Percentiles rank a stretch among this genome's conserved stretches.
Conservation (phyloP, 2,329 filamentous ascomycete species). For the Stagonosporopsis tanaceti region DNA sequence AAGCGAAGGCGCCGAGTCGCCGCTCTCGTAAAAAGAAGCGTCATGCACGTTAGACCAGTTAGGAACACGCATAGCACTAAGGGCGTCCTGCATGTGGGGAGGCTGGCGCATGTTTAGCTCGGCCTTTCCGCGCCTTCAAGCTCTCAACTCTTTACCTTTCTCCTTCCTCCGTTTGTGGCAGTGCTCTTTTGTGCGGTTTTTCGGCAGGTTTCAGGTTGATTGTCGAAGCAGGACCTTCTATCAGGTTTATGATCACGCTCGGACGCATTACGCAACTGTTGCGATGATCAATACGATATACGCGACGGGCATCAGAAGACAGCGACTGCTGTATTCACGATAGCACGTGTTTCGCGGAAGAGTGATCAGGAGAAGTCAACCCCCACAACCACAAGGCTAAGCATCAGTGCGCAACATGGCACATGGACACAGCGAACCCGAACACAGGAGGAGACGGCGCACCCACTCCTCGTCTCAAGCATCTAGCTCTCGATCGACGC, state of each 20-base stretch:
- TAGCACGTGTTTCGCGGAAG: not conserved
- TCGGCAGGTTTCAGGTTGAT: slow-evolving; percentile 8
- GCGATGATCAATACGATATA: slow-evolving; percentile 17
- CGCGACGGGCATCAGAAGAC: slow-evolving; percentile 12
- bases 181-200: slow-evolving; percentile 10
- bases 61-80: slow-evolving; percentile 16
- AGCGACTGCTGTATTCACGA: slow-evolving; percentile 17
- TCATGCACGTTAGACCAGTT: slow-evolving; percentile 16
- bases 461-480: slow-evolving; percentile 14
- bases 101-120: slow-evolving; percentile 16
- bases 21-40: slow-evolving; percentile 8
- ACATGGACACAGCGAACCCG: slow-evolving; percentile 16
- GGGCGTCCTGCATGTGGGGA: slow-evolving; percentile 17
- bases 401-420: slow-evolving; percentile 4
- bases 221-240: not conserved
- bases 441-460: slow-evolving; percentile 12
- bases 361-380: not conserved
- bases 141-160: not conserved
- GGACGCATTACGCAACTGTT: slow-evolving; percentile 9
- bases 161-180: not conserved
- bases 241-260: slow-evolving; percentile 10
- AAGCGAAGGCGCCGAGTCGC: slow-evolving; percentile 13
- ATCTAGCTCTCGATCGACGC: slow-evolving; percentile 3
- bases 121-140: slow-evolving; percentile 10
- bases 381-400: not conserved